Percentiles rank a stretch among this genome's conserved stretches.
Conservation (phyloP, 352 stramenopile genomes). For the Phytophthora tubulina region DNA sequence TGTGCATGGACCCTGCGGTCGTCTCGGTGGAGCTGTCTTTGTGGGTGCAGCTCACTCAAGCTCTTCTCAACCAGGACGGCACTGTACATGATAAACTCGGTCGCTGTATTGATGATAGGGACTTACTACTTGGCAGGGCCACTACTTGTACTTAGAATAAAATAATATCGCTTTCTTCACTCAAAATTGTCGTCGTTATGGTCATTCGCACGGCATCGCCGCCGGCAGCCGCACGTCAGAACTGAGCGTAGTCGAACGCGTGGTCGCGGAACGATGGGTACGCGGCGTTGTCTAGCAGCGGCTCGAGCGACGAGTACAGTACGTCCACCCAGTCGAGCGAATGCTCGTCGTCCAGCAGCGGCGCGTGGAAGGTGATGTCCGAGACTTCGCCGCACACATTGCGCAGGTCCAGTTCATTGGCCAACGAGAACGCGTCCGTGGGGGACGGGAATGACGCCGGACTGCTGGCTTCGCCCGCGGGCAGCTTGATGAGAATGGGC, state of each 20-base stretch:
- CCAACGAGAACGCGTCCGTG: conserved; percentile 45
- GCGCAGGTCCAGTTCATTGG: conserved; percentile 30
- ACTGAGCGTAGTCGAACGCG: conserved; percentile 38
- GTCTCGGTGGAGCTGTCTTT: no score
- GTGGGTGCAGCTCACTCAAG: no score
- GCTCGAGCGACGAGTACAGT: conserved; percentile 60
- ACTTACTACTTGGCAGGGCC: background rate
- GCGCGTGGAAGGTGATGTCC: conserved; percentile 33
- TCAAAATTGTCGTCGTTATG: conserved; percentile 29
- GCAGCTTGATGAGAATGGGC: conserved; percentile 54
- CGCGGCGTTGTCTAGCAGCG: conserved; percentile 27
- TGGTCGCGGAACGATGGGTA: conserved; percentile 41
- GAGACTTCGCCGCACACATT: conserved; percentile 42
- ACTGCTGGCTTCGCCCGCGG: conserved; percentile 14
- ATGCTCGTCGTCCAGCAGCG: conserved; percentile 28
- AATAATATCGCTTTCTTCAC: conserved; percentile 20
- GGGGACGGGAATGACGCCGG: conserved; percentile 47
- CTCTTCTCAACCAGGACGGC: background rate
- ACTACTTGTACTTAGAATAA: conserved; percentile 24
- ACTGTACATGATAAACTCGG: background rate
- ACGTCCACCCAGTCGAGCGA: conserved; percentile 65
- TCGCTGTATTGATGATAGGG: background rate
- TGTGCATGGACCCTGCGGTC: no score
- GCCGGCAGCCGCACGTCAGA: conserved; percentile 23
- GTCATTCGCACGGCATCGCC: background rate